phyloP scores from a whole-genome alignment of 2,329 filamentous ascomycete species.

The Fusarium kyushuense region DNA sequence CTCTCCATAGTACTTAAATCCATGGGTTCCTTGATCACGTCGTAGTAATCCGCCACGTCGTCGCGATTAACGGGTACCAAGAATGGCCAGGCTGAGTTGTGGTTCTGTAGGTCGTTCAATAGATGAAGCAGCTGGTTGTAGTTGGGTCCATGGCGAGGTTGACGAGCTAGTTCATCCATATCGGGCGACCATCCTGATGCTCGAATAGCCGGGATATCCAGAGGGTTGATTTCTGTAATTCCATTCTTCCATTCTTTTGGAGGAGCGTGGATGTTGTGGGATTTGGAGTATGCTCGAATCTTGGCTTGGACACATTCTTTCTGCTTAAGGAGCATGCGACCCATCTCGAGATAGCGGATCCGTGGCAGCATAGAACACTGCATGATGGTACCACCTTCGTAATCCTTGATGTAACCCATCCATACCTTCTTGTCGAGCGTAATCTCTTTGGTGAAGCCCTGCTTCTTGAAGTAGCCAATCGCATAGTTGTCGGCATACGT shows the following conservation, averaged over 20 bases:
- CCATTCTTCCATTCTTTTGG: constrained; percentile 88
- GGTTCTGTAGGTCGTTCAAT: constrained; percentile 95
- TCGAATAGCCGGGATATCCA: constrained; percentile 88
- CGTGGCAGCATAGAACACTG: constrained; percentile 97
- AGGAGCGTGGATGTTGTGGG: constrained; percentile 86
- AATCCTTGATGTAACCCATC: constrained; percentile 99
- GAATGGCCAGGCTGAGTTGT: constrained; percentile 94
- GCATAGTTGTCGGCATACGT: constrained; percentile 99
- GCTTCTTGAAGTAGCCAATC: constrained; percentile 99
- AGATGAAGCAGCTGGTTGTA: constrained; percentile 94
- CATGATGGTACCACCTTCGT: constrained; percentile 99
- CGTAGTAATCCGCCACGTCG: constrained; percentile 98
- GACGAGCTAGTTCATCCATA: constrained; percentile 96
- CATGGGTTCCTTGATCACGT: constrained; percentile 98
- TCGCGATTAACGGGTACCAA: constrained; percentile 92
- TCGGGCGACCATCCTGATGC: constrained; percentile 95
- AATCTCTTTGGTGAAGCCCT: constrained; percentile 98
- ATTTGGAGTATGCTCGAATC: constrained; percentile 90
- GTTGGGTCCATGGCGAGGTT: constrained; percentile 94
- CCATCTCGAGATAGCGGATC: constrained; percentile 92
- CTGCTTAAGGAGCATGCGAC: constrained; percentile 95
- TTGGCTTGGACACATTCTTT: constrained; percentile 96
- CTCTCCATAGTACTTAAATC: constrained; percentile 95
- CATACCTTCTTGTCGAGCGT: constrained; percentile 89
- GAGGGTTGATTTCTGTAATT: constrained; percentile 80